Evolutionary conservation across 805 yeast genomes (phyloP).

Genomic region (Trichomonascus vanleenenianus): DNA sequence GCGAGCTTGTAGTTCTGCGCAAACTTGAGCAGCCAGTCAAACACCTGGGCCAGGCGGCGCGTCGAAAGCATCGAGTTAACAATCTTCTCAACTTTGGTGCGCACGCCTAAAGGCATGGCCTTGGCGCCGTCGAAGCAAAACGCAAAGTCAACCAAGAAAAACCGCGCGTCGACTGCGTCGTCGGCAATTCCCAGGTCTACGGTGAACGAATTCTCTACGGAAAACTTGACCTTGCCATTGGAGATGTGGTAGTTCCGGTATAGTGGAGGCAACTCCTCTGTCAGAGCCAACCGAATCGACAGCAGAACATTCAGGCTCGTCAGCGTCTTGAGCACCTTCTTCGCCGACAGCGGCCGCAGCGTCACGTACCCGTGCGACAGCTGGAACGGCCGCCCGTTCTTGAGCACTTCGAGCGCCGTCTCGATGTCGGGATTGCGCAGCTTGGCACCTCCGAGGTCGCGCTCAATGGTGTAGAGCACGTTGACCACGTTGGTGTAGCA

Average conservation of each 20-base stretch:
- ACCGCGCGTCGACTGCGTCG: constrained; percentile 53
- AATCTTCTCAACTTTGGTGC: constrained; percentile 42
- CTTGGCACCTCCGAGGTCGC: constrained; percentile 77
- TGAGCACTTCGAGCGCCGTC: constrained; percentile 80
- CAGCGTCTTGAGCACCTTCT: constrained; percentile 52
- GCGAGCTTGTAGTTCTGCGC: constrained; percentile 59
- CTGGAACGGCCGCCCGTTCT: constrained; percentile 67
- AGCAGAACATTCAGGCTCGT: constrained; percentile 64
- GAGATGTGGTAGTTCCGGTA: constrained; percentile 56
- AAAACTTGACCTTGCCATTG: constrained; percentile 70
- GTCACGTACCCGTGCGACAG: constrained; percentile 55
- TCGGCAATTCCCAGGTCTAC: constrained; percentile 72
- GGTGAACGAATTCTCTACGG: constrained; percentile 57
- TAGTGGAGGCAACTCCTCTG: constrained; percentile 48
- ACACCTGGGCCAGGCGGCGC: constrained; percentile 43
- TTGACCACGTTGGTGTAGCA: constrained; percentile 55
- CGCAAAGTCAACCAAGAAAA: constrained; percentile 70
- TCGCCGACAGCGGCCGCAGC: constrained; percentile 42
- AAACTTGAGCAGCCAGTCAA: constrained; percentile 50
- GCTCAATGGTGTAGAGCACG: constrained; percentile 60
- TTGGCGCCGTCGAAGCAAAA: constrained; percentile 40
- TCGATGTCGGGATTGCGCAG: constrained; percentile 84
- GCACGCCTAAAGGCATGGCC: constrained; percentile 28
- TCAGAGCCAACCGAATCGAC: constrained; percentile 65
- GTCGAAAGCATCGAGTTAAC: constrained; percentile 46